phyloP scores from a whole-genome alignment of 2,329 filamentous ascomycete species.

The Penicillium sp. region DNA sequence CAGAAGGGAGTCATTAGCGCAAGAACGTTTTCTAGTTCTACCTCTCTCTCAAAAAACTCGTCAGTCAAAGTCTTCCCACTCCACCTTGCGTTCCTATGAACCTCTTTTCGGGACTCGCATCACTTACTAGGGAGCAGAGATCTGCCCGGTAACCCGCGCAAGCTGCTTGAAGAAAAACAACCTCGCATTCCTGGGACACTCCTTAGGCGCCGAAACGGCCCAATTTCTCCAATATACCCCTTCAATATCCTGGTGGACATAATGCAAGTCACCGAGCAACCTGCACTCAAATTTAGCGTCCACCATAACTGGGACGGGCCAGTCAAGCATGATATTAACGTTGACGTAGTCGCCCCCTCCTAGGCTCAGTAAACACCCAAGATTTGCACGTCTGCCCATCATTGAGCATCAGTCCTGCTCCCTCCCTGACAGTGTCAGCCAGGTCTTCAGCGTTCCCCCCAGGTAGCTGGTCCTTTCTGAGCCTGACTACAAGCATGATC shows the following conservation, averaged over 20 bases:
- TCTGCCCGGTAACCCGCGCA: background rate
- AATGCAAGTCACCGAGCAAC: background rate
- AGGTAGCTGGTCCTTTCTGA: background rate
- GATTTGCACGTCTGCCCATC: background rate
- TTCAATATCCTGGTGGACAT: background rate
- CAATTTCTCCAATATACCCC: background rate
- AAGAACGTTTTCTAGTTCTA: no score
- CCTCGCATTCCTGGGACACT: background rate
- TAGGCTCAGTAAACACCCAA: background rate
- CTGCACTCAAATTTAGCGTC: background rate
- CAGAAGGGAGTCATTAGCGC: no score
- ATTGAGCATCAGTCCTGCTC: background rate
- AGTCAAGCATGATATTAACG: background rate
- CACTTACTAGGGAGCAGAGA: background rate
- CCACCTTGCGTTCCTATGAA: no score
- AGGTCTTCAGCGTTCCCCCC: background rate
- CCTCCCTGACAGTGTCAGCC: background rate
- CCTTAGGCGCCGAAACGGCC: background rate
- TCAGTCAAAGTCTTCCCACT: no score
- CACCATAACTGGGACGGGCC: background rate
- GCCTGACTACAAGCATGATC: background rate
- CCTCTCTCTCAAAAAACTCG: no score
- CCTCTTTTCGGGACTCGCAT: no score
- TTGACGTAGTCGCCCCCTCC: no score
- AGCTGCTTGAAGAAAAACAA: background rate